Evolutionary conservation across 257 asterid genomes (phyloP), one percentile per base, ranked within the genome.

Genomic region (Parsonsia alboflavescens): DNA sequence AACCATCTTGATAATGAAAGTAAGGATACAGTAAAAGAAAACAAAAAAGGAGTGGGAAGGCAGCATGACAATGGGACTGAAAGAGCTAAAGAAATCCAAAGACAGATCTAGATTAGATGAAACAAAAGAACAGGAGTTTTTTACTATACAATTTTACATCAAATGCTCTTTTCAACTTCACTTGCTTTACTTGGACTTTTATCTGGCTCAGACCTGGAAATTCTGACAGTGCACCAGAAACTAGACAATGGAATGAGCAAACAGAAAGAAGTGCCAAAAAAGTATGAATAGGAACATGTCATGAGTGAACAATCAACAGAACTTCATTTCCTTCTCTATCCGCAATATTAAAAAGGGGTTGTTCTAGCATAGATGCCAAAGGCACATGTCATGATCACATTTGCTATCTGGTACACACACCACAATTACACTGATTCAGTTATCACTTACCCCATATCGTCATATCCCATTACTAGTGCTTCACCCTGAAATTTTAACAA

Each of bases 401-500:
- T 24, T 33, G 48, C 33, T 75, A 46, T 52, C 50, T 4, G 8
- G 70, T 65, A 19, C 3, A 65, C 48, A 65, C 19, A 30, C 50
- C 16, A 49, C 42, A 26, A 77, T 13, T 58, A 49, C 33, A 70
- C 58, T 22, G 39, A 39, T 48, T 63, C 58, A 68, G 33, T 17
- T 12, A 72, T 66, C 76, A 84, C 98, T 91, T 83, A 94, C 98
- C 99, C 99, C 99, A 94, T 92, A 61, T 90, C 97, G 86, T 90
- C 99, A 79, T 92, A 94, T 86, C 99, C 99, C 97, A 92, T 90
- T 69, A 94, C 97, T 61, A 94, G 90, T 66, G 99, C 99, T 79
- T 94, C 97, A 8, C 99, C 99, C 99, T 94, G 97, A 75, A 86
- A 84, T 49, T 30, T 28, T 69, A 54, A 53, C 15, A 44, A 56